These are phyloP conservation scores for Persicaria maculosa DNA, from an alignment of 148 eudicot species.

Conservation along the genomic window DNA sequence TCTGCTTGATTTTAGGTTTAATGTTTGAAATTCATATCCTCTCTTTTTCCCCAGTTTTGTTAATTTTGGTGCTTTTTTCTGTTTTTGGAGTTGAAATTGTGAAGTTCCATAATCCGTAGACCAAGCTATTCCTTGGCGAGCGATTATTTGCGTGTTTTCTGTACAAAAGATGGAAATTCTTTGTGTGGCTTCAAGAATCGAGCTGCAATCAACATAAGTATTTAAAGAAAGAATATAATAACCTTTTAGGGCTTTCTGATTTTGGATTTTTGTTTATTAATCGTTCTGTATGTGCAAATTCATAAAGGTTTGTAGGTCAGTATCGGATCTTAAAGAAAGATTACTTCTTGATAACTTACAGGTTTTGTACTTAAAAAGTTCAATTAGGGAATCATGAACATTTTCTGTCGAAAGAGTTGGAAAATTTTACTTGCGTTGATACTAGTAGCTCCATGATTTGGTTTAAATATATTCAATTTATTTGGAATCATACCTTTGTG, in stretches of 20 bases:
- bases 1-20: conserved; percentile 8
- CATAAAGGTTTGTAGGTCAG: not conserved
- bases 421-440: not conserved
- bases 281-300: not conserved
- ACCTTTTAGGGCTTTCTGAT: not conserved
- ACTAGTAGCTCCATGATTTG: not conserved
- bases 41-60: not conserved
- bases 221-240: not conserved
- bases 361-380: not conserved
- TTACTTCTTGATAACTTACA: not conserved
- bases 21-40: not conserved
- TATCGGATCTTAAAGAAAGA: not conserved
- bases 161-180: not conserved
- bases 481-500: not conserved
- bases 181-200: not conserved
- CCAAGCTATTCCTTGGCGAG: not conserved
- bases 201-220: not conserved
- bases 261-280: not conserved
- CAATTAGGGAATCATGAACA: not conserved
- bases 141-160: not conserved
- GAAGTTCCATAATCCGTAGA: not conserved
- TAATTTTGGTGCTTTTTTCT: not conserved
- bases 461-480: not conserved
- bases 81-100: not conserved
- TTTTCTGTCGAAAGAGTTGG: not conserved